Base-by-base conservation (phyloP, 2,329 filamentous ascomycete species). In the Fusarium veterinarium region DNA sequence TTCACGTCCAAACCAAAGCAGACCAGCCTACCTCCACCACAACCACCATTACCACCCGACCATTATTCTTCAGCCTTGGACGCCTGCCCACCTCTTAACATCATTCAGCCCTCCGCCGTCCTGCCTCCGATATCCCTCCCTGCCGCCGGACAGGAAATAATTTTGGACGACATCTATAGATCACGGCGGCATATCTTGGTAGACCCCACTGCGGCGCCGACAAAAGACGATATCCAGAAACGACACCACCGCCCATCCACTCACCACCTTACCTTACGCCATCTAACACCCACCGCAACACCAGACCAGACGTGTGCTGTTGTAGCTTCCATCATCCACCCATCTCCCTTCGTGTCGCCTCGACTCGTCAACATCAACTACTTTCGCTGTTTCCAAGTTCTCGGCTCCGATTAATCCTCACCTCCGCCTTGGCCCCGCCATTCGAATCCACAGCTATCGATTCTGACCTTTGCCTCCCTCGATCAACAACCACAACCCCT, bases 151-250 rank as follows among this genome's bases (percentile, higher is more conserved):
- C 60, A 55, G 51, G 44, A 57, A 40, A 55, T 46, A 56, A 51
- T 67, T 68, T 74, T 73, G 63, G 71, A 69, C 70, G 45, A 68
- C 67, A 45, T 55, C 49, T 58, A 61, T 64, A 69, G 65, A 69
- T 57, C 44, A 65, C 71, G 48, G 60, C 67, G 60, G 71, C 67
- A 74, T 67, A 73, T 73, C 67, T 62, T 71, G 71, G 55, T 71
- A 60, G 67, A 73, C 70, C 71, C 71, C 71, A 73, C 71, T 58
- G 64, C 71, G 71, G 71, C 71, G 71, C 56, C 71, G 71, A 69
- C 67, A 74, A 74, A 74, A 72, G 63, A 74, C 67, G 60, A 73
- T 67, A 75, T 73, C 68, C 58, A 74, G 70, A 62, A 73, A 74
- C 75, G 71, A 77, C 73, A 66, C 65, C 66, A 67, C 75, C 62